These are phyloP conservation scores for Fusarium succisae DNA, from an alignment of 2,329 filamentous ascomycete species.

Conservation along the genomic window DNA sequence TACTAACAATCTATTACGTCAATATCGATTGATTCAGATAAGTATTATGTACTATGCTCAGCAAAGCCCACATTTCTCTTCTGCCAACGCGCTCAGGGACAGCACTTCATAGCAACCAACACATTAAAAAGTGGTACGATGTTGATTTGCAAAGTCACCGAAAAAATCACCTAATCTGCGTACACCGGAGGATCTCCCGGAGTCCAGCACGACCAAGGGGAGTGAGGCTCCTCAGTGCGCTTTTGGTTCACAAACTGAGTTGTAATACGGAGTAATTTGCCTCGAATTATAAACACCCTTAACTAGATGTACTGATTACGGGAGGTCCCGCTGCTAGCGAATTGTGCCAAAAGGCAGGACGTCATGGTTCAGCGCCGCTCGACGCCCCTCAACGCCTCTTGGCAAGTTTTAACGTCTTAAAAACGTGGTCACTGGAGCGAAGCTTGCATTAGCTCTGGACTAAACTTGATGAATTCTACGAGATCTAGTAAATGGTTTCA, in stretches of 20 bases:
- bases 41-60: background rate
- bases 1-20: background rate
- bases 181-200: background rate
- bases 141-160: background rate
- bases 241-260: background rate
- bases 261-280: too few species aligned
- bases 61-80: background rate
- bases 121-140: background rate
- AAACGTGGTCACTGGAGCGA: background rate
- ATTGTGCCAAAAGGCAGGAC: too few species aligned
- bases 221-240: rapidly evolving
- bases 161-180: rapidly evolving
- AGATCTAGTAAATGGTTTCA: background rate
- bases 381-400: background rate
- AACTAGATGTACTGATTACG: background rate
- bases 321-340: background rate
- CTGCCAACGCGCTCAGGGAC: background rate
- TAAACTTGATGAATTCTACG: too few species aligned
- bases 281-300: background rate
- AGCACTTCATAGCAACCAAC: background rate
- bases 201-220: rapidly evolving
- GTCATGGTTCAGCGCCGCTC: background rate
- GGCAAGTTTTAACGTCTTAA: rapidly evolving
- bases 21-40: background rate
- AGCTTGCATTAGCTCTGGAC: background rate